Evolutionary conservation across 2,329 filamentous ascomycete species (phyloP).

Genomic region (Escovopsis sp.): DNA sequence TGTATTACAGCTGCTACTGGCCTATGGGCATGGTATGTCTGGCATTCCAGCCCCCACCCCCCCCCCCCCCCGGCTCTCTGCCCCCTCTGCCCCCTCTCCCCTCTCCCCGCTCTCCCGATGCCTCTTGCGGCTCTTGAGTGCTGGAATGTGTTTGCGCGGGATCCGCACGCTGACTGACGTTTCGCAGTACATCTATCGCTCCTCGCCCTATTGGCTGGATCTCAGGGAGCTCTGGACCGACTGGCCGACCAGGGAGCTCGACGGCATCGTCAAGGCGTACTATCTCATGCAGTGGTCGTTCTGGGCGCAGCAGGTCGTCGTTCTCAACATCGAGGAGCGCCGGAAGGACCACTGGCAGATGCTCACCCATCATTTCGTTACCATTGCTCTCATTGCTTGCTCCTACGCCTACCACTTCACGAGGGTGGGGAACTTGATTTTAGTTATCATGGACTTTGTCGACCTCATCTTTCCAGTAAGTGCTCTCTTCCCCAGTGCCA

Average conservation of each 20-base stretch:
- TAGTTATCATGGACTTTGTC: slow-evolving; percentile 87
- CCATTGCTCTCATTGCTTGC: slow-evolving; percentile 60
- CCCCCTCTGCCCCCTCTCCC: not conserved
- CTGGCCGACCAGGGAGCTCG: slow-evolving; percentile 69
- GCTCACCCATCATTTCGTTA: slow-evolving; percentile 93
- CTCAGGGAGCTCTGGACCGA: slow-evolving; percentile 66
- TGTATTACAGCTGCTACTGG: slow-evolving; percentile 76
- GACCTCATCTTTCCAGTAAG: slow-evolving; percentile 77
- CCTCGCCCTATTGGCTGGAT: slow-evolving; percentile 66
- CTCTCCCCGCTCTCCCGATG: too few species aligned
- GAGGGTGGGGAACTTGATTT: slow-evolving; percentile 74
- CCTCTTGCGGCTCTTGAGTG: too few species aligned
- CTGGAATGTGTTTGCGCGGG: too few species aligned
- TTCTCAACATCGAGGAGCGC: slow-evolving; percentile 87
- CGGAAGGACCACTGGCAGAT: slow-evolving; percentile 95
- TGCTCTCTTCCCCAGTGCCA: not conserved
- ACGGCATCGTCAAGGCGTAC: slow-evolving; percentile 73
- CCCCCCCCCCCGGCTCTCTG: not conserved
- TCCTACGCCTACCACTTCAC: slow-evolving; percentile 82
- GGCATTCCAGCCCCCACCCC: too few species aligned
- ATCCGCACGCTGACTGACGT: not conserved
- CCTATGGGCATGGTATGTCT: slow-evolving; percentile 60
- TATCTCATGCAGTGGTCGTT: slow-evolving; percentile 83
- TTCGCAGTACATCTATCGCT: slow-evolving; percentile 62
- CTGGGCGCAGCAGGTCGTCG: slow-evolving; percentile 86